A percentile compares a stretch with the other conserved stretches of the same genome.
phyloP scores from a whole-genome alignment of 345 rosid species.

The Eucalyptus cloeziana region DNA sequence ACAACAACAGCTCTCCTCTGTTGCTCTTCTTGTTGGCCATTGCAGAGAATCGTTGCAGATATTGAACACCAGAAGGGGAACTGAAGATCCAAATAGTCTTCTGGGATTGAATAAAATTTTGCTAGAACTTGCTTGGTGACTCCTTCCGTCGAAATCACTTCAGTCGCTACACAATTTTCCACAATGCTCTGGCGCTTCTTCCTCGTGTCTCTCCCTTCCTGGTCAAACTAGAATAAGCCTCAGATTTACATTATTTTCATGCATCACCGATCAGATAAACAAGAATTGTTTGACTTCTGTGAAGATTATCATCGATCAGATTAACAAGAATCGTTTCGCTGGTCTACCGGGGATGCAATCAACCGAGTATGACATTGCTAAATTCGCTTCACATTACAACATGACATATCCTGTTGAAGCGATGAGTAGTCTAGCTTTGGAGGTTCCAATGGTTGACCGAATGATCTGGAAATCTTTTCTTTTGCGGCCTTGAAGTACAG shows the following conservation, averaged over 20 bases:
- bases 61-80: neutral
- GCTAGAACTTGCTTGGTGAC: neutral
- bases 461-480: neutral
- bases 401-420: neutral
- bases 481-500: neutral
- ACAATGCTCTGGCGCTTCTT: neutral
- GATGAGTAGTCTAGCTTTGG: neutral
- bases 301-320: neutral
- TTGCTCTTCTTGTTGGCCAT: neutral
- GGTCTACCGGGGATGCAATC: neutral
- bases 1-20: neutral
- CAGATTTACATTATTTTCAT: neutral
- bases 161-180: neutral
- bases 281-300: neutral
- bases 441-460: neutral
- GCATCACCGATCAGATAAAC: neutral
- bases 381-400: neutral
- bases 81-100: neutral
- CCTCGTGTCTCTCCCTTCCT: neutral
- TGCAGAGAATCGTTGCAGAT: neutral
- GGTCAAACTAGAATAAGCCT: neutral
- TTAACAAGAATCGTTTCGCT: neutral
- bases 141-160: neutral
- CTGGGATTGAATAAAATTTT: neutral
- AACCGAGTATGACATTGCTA: neutral